A percentile compares a stretch with the other conserved stretches of the same genome.
Evolutionary conservation across 108 stramenopile genomes (phyloP).

Genomic region (Pelagomonas calceolata): DNA sequence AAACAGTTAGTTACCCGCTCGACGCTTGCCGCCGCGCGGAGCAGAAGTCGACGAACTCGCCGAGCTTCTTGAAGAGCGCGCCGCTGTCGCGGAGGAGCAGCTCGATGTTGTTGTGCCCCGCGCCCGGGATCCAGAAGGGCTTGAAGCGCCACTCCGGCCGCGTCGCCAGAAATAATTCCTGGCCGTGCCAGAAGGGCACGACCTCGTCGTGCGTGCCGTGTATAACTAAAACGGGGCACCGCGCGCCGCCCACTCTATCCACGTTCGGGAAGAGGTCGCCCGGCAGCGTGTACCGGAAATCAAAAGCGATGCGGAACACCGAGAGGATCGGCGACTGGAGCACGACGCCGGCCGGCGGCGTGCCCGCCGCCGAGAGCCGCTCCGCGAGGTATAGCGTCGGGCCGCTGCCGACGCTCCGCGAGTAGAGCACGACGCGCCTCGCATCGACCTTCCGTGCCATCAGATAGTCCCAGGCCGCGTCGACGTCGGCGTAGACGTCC

Average conservation of each 20-base stretch:
- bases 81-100: constrained; percentile 63
- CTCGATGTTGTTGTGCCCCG: constrained; percentile 87
- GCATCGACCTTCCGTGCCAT: constrained; percentile 59
- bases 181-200: constrained; percentile 85
- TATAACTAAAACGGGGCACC: constrained; percentile 80
- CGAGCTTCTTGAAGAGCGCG: constrained; percentile 56
- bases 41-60: background rate
- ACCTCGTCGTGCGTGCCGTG: constrained; percentile 89
- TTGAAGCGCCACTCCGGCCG: constrained; percentile 70
- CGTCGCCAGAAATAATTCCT: constrained; percentile 76
- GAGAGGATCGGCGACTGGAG: constrained; percentile 66
- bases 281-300: constrained; percentile 71
- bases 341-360: constrained; percentile 67
- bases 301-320: constrained; percentile 76
- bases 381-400: constrained; percentile 85
- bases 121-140: constrained; percentile 79
- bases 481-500: constrained; percentile 75
- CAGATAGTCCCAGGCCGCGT: constrained; percentile 80
- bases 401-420: constrained; percentile 70
- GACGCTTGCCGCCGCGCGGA: too few species aligned
- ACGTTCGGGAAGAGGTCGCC: constrained; percentile 89
- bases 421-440: constrained; percentile 79
- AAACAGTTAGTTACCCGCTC: too few species aligned
- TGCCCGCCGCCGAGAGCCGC: constrained; percentile 61
- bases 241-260: constrained; percentile 61